These are phyloP conservation scores for Cymbopogon citratus DNA, from an alignment of 176 grass and related monocot genomes.

Conservation along the genomic window DNA sequence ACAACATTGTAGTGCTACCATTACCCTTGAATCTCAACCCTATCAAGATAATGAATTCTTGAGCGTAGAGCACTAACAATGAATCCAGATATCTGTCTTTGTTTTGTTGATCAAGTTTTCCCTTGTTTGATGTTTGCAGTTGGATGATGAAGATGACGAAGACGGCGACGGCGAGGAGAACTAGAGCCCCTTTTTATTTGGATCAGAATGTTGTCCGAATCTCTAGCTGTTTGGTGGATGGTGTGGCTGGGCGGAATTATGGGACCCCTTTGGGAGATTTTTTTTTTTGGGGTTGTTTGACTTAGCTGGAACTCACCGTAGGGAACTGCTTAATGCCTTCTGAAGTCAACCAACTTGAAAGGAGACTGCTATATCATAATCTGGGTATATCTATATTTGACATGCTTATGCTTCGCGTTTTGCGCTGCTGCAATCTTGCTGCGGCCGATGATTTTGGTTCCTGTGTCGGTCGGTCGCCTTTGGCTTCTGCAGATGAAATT, in stretches of 20 bases:
- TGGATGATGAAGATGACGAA: conserved; percentile 44
- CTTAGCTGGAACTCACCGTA: conserved; percentile 46
- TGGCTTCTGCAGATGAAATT: no score
- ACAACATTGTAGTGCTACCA: background rate
- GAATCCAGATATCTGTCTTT: background rate
- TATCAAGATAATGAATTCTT: background rate
- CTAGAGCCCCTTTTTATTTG: conserved; percentile 4
- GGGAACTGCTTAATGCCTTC: conserved; percentile 43
- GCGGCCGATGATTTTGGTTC: background rate
- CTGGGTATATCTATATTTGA: conserved; percentile 48
- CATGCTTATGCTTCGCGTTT: background rate
- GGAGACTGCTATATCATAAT: conserved; percentile 42
- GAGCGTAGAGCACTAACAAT: background rate
- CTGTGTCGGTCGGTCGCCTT: background rate
- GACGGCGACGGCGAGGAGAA: conserved; percentile 41
- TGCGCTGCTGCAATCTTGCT: background rate
- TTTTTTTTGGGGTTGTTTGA: conserved; percentile 35
- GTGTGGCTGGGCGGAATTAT: conserved; percentile 24
- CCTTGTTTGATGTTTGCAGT: conserved; percentile 26
- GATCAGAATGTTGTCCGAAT: conserved; percentile 8
- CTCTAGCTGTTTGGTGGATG: conserved; percentile 10
- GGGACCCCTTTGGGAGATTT: conserved; percentile 13
- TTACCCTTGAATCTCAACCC: no score
- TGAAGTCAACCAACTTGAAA: conserved; percentile 36
- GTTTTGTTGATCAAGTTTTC: background rate